phyloP scores from a whole-genome alignment of 2,329 filamentous ascomycete species.

The Elsinoe batatas region DNA sequence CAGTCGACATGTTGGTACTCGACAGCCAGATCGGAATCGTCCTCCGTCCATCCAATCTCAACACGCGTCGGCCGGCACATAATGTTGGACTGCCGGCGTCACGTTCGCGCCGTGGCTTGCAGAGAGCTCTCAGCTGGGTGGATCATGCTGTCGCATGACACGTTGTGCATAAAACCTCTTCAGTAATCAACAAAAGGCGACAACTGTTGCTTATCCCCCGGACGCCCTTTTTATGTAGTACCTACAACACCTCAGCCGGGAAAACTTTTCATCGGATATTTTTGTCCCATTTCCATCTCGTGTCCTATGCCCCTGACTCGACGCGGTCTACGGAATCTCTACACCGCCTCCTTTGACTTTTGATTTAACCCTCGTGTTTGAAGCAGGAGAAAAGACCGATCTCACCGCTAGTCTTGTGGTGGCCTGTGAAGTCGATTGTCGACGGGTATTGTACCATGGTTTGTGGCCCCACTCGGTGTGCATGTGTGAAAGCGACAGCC shows the following conservation, averaged over 20 bases:
- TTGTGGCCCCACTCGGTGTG: constrained; percentile 1
- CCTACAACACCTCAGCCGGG: neutral
- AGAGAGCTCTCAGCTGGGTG: neutral
- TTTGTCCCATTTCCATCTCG: neutral
- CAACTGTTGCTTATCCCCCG: neutral
- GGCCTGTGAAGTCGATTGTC: neutral
- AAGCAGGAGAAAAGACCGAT: neutral
- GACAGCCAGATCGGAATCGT: neutral
- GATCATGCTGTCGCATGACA: constrained; percentile 2
- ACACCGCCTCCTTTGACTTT: neutral
- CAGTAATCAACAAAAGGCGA: neutral
- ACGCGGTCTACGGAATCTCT: neutral
- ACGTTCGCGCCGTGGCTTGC: neutral
- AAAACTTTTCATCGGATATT: neutral
- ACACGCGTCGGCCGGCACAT: constrained; percentile 8
- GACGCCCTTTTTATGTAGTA: neutral
- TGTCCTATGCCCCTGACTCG: neutral
- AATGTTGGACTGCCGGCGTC: neutral
- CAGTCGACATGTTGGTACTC: neutral
- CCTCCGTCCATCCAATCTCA: neutral
- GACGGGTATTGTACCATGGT: constrained; percentile 3
- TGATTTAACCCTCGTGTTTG: neutral
- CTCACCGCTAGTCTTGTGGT: neutral
- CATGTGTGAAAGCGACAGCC: neutral
- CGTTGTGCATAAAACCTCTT: neutral